phyloP scores from a whole-genome alignment of 2,329 filamentous ascomycete species.

The Colletotrichum caudatum region DNA sequence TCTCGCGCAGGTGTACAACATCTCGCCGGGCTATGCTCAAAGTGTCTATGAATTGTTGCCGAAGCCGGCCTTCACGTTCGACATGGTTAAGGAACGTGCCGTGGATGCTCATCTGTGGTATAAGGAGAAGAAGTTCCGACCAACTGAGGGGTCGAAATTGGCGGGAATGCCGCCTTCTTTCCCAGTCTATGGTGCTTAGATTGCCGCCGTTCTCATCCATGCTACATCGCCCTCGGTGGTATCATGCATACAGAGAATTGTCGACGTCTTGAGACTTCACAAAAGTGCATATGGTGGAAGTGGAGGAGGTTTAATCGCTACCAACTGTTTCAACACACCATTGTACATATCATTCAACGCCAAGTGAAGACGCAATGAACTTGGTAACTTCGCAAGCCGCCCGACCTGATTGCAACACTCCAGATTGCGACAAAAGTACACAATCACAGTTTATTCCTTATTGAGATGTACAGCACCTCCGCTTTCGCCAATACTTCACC shows the following conservation, averaged over 20 bases:
- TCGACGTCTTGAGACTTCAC: neutral
- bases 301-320: neutral
- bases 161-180: neutral
- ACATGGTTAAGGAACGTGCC: conserved; percentile 58
- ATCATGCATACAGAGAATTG: neutral
- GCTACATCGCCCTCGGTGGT: too few species aligned
- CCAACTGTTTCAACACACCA: neutral
- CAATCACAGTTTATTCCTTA: conserved; percentile 32
- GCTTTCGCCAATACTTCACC: conserved; percentile 50
- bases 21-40: conserved; percentile 59
- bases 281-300: neutral
- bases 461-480: conserved; percentile 37
- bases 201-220: too few species aligned
- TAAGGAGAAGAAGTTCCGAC: conserved; percentile 60
- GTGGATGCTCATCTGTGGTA: conserved; percentile 59
- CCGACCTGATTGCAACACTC: too few species aligned
- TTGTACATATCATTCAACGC: neutral
- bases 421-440: neutral
- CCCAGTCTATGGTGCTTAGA: neutral
- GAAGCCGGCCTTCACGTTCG: conserved; percentile 58
- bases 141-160: conserved; percentile 37
- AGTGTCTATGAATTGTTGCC: conserved; percentile 60
- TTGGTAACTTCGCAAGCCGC: neutral
- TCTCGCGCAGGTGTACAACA: conserved; percentile 64
- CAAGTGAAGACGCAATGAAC: neutral